Conservation (phyloP, 345 rosid species). For the Nephelium lappaceum region DNA sequence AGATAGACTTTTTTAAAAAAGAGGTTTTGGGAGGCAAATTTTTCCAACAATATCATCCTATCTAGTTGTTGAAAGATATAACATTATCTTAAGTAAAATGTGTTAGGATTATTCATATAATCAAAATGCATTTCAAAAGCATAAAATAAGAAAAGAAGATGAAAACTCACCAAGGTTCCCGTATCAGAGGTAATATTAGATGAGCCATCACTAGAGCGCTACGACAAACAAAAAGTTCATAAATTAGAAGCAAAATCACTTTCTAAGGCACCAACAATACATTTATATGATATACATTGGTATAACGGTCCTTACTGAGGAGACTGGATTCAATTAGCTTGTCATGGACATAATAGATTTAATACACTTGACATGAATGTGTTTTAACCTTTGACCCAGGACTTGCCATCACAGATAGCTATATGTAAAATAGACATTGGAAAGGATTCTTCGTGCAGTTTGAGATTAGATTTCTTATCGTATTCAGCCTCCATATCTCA, state of each 20-base stretch:
- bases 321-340: neutral
- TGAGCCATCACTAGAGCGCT: conserved; percentile 69
- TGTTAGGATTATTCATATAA: conserved; percentile 6
- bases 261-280: neutral
- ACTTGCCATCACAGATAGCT: neutral
- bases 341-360: neutral
- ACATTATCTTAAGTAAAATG: neutral
- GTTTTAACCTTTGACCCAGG: neutral
- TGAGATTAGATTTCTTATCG: neutral
- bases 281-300: conserved; percentile 2
- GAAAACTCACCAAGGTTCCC: conserved; percentile 72
- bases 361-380: neutral
- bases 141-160: neutral
- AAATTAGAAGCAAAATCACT: conserved; percentile 12
- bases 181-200: conserved; percentile 53
- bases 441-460: neutral
- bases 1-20: too few relatives aligned
- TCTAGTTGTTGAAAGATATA: neutral
- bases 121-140: conserved; percentile 10
- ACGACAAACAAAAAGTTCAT: conserved; percentile 20
- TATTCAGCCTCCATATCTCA: neutral
- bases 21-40: too few relatives aligned
- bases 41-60: too few relatives aligned
- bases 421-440: neutral
- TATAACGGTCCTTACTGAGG: neutral